Base-by-base conservation (phyloP, 2,329 filamentous ascomycete genomes). In the Chaetomium globosum region DNA sequence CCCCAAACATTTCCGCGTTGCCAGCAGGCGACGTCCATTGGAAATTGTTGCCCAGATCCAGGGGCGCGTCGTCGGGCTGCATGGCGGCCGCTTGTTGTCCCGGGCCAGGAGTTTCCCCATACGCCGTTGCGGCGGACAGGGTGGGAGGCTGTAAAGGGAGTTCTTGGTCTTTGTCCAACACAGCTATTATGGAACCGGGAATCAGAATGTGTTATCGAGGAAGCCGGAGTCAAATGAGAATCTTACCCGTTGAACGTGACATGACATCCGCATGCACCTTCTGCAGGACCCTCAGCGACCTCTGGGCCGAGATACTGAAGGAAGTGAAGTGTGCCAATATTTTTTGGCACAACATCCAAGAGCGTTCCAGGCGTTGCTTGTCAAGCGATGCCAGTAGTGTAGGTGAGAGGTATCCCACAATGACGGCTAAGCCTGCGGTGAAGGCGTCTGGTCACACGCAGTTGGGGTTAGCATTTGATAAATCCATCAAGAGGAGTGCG, bases 221-320 rank as follows among this genome's bases (percentile, higher is more conserved):
- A 21, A 61, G 28, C 5, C 16, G 3, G 23, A 12, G 36, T 1
- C 2, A 4, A 13, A 2, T 21, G 1, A 19, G 39, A 16, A 43
- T 1, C 16, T 55, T 53, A 67, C 68, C 68, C n/a, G 63, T 43
- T 13, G n/a, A 58, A 6, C 63, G 61, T 2, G 67, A 61, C 60
- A 70, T 67, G 39, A 69, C 66, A 43, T 70, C 65, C 1, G 57
- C 65, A 21, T 69, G 67, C 1, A 70, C 65, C 51, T 64, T 69
- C 10, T 66, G 65, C 1, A 70, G 55, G 2, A 69, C 51, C n/a
- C 64, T 63, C 28, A 70, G 43, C 4, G 69, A 70, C 48, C 64
- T 60, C 48, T 69, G 65, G 0, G 69, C 67, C 1, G 69, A 70
- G 31, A 70, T 65, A 26, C 69, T 70, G 49, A 70, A 70, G 21